phyloP scores from a whole-genome alignment of 2,329 filamentous ascomycete species.

The Beauveria caledonica region DNA sequence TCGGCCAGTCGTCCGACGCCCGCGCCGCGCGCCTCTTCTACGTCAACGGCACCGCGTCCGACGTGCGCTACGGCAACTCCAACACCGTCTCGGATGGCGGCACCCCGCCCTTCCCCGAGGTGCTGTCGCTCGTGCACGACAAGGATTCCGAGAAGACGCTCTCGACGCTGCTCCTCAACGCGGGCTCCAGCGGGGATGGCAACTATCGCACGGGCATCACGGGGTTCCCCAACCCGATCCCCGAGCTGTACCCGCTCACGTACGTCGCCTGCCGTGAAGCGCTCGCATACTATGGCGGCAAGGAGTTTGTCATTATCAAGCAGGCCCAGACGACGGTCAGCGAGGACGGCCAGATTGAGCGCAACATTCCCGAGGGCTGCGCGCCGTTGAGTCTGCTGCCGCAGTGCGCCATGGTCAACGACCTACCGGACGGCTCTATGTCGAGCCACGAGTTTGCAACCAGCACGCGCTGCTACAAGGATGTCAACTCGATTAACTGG shows the following conservation, averaged over 20 bases:
- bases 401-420: constrained; percentile 9
- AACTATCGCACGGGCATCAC: constrained; percentile 21
- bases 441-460: constrained; percentile 33
- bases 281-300: constrained; percentile 32
- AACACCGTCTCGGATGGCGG: constrained; percentile 34
- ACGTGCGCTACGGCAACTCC: constrained; percentile 23
- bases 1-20: constrained; percentile 24
- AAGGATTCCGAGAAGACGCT: constrained; percentile 25
- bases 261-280: constrained; percentile 36
- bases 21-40: constrained; percentile 33
- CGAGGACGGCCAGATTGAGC: constrained; percentile 14
- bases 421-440: constrained; percentile 26
- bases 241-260: constrained; percentile 23
- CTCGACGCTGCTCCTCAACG: constrained; percentile 21
- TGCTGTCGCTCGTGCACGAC: constrained; percentile 23
- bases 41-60: constrained; percentile 37
- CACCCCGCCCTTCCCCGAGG: constrained; percentile 29
- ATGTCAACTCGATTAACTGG: constrained; percentile 33
- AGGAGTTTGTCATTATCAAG: constrained; percentile 31
- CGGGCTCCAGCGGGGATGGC: constrained; percentile 28
- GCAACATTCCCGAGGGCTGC: constrained; percentile 31
- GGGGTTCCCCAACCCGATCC: constrained; percentile 27
- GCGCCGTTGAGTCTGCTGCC: constrained; percentile 19
- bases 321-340: constrained; percentile 23
- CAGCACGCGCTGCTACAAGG: constrained; percentile 31